Evolutionary conservation across 192 early-diverging fungal genomes (phyloP).

Genomic region (Linnemannia zychae): DNA sequence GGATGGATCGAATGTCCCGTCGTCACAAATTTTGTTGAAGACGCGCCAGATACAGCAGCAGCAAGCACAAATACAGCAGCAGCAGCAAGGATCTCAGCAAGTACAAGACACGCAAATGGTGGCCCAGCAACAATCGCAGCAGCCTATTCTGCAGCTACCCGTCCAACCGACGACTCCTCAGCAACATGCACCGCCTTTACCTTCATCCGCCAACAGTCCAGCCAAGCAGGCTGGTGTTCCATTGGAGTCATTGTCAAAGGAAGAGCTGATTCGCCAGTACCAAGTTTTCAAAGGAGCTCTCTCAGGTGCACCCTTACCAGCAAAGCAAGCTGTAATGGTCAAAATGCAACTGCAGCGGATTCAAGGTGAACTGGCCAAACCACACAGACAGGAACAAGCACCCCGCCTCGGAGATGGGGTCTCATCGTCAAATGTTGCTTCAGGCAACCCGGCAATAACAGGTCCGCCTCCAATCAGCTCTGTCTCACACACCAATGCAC

Average conservation of each 20-base stretch:
- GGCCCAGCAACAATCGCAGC: slow-evolving; percentile 25
- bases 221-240: neutral
- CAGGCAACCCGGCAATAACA: slow-evolving; percentile 3
- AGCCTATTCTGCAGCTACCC: slow-evolving; percentile 11
- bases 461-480: neutral
- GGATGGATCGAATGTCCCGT: slow-evolving; percentile 15
- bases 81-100: slow-evolving; percentile 27
- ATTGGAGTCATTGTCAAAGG: slow-evolving; percentile 27
- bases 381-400: slow-evolving; percentile 28
- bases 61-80: neutral
- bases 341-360: slow-evolving; percentile 42
- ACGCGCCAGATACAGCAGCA: slow-evolving; percentile 12
- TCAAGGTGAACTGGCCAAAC: slow-evolving; percentile 27
- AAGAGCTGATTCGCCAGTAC: slow-evolving; percentile 23
- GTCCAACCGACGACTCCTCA: neutral
- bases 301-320: neutral
- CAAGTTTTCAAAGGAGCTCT: slow-evolving; percentile 21
- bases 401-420: slow-evolving; percentile 4
- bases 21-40: slow-evolving; percentile 26
- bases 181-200: neutral
- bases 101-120: neutral
- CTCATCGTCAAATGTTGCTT: neutral
- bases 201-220: neutral
- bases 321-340: slow-evolving; percentile 3
- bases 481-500: neutral